These are phyloP conservation scores for Pleurotus sapidus DNA, from an alignment of 768 basidiomycete species.

Conservation along the genomic window DNA sequence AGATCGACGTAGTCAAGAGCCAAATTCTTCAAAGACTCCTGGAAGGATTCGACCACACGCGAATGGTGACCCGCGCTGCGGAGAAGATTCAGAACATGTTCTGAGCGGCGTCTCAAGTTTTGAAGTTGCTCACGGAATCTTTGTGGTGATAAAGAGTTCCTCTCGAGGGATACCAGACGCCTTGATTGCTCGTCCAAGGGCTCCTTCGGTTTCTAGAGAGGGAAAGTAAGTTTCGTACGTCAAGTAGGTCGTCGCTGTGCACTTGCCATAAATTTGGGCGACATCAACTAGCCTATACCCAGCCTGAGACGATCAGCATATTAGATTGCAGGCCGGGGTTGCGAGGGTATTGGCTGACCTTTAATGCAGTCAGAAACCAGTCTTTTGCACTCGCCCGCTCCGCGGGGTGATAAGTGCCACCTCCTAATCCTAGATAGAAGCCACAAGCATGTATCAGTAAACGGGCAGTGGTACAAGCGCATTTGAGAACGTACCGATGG, in stretches of 20 bases:
- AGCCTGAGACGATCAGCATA: conserved; percentile 19
- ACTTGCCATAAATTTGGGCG: conserved; percentile 29
- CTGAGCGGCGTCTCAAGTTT: neutral
- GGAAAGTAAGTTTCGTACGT: neutral
- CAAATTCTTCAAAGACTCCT: conserved; percentile 37
- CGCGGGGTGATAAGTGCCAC: conserved; percentile 29
- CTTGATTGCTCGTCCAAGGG: conserved; percentile 42
- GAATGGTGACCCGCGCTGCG: conserved; percentile 29
- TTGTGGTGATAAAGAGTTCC: conserved; percentile 48
- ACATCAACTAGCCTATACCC: conserved; percentile 43
- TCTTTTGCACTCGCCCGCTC: conserved; percentile 27
- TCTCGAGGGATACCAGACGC: conserved; percentile 46
- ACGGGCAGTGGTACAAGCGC: neutral
- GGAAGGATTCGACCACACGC: conserved; percentile 35
- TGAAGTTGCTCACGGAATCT: conserved; percentile 31
- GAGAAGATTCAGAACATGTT: neutral
- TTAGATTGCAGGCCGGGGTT: neutral
- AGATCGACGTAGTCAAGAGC: conserved; percentile 48
- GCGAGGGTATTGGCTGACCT: conserved; percentile 29
- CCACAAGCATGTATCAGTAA: neutral
- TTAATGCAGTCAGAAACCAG: conserved; percentile 40
- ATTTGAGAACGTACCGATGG: neutral
- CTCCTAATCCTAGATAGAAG: conserved; percentile 32
- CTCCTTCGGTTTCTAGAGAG: conserved; percentile 32
- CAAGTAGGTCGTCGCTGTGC: neutral